Evolutionary conservation across 192 early-diverging fungal species (phyloP).

Genomic region (Chytriomyces confervae): DNA sequence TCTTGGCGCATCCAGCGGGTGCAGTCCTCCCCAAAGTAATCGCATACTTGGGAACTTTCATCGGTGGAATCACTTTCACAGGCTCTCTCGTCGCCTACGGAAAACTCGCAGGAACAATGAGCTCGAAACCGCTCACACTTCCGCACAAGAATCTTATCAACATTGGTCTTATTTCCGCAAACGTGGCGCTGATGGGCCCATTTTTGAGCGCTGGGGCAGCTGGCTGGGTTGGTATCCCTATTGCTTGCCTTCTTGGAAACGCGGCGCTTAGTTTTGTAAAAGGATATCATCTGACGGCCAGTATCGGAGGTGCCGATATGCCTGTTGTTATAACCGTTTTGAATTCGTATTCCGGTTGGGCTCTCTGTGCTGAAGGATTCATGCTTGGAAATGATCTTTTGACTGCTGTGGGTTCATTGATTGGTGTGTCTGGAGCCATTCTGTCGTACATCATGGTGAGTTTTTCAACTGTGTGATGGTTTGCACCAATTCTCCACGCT

Average conservation of each 20-base stretch:
- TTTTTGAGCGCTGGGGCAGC: conserved; percentile 25
- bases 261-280: conserved; percentile 37
- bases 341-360: conserved; percentile 50
- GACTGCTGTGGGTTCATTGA: conserved; percentile 43
- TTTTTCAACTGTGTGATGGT: too few species aligned
- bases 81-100: conserved; percentile 42
- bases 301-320: conserved; percentile 48
- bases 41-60: conserved; percentile 43
- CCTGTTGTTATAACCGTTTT: conserved; percentile 50
- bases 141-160: conserved; percentile 49
- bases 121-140: conserved; percentile 34
- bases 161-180: conserved; percentile 30
- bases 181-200: conserved; percentile 27
- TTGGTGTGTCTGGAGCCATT: conserved; percentile 47
- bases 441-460: conserved; percentile 46
- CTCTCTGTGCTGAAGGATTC: conserved; percentile 48
- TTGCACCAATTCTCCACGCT: neutral
- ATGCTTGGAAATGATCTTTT: conserved; percentile 46
- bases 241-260: conserved; percentile 39
- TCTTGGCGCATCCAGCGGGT: conserved; percentile 36
- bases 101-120: conserved; percentile 42
- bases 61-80: conserved; percentile 33
- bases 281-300: conserved; percentile 47
- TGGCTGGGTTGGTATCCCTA: conserved; percentile 31
- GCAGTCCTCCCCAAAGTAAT: conserved; percentile 31